phyloP scores from a whole-genome alignment of 2,329 filamentous ascomycete genomes.

The Fusarium sambucinum region DNA sequence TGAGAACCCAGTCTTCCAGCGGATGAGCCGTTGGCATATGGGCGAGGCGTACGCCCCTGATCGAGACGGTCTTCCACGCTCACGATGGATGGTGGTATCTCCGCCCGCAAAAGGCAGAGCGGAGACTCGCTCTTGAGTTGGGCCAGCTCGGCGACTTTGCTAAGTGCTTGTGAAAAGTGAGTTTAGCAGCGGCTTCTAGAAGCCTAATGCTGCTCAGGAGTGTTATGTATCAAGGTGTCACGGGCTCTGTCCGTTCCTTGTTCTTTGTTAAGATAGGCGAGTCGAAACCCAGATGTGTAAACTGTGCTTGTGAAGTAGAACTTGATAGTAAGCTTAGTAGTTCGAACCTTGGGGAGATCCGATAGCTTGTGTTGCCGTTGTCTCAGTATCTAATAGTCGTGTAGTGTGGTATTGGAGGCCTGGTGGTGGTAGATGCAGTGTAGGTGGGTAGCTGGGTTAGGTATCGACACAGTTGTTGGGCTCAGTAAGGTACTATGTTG shows the following conservation, averaged over 20 bases:
- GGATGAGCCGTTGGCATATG: conserved; percentile 48
- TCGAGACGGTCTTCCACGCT: conserved; percentile 48
- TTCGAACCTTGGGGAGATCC: conserved; percentile 2
- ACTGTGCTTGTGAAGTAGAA: conserved; percentile 5
- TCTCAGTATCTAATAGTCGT: conserved; percentile 20
- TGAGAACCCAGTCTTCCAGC: conserved; percentile 44
- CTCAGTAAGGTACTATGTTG: conserved; percentile 38
- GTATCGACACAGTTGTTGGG: conserved; percentile 45
- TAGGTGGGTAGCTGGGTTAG: conserved; percentile 47
- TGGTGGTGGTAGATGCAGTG: conserved; percentile 32
- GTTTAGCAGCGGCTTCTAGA: conserved; percentile 35
- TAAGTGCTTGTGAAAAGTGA: conserved; percentile 20
- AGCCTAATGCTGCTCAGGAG: conserved; percentile 36
- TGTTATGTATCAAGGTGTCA: conserved; percentile 29
- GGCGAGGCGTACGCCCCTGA: conserved; percentile 47
- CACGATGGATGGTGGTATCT: conserved; percentile 52
- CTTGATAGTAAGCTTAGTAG: conserved; percentile 8
- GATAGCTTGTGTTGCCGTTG: conserved; percentile 18
- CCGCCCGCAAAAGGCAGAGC: conserved; percentile 58
- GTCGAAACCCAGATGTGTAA: conserved; percentile 2
- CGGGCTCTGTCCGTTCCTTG: conserved; percentile 5
- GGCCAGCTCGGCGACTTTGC: conserved; percentile 55
- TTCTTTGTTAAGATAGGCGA: conserved; percentile 11
- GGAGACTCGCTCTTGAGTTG: conserved; percentile 58
- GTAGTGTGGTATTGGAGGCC: conserved; percentile 31